phyloP scores from a whole-genome alignment of 148 eudicot species.

The Silene uniflora region DNA sequence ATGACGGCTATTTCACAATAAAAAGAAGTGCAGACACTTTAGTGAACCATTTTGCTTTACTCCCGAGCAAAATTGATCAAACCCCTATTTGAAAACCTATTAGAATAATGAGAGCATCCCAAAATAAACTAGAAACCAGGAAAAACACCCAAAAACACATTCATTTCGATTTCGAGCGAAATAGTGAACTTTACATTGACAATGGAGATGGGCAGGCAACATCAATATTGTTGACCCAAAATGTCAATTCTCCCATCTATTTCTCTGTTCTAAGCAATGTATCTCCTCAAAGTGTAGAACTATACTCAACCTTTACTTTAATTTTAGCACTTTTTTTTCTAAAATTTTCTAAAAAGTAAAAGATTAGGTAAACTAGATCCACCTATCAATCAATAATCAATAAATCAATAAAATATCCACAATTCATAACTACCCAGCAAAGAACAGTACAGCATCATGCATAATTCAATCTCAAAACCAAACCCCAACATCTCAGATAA shows the following conservation, averaged over 20 bases:
- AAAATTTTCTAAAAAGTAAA: neutral
- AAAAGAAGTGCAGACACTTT: no score
- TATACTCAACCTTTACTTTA: constrained; percentile 3
- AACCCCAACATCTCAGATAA: neutral
- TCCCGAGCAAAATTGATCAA: no score
- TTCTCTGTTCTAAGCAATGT: constrained; percentile 6
- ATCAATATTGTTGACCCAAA: constrained; percentile 3
- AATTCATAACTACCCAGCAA: constrained; percentile 18
- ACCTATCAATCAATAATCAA: neutral
- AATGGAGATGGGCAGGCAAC: neutral
- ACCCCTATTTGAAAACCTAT: no score
- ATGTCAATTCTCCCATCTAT: neutral
- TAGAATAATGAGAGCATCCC: no score
- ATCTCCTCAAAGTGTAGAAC: constrained; percentile 7
- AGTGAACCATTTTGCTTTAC: no score
- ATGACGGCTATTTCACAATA: no score
- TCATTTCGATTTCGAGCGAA: neutral
- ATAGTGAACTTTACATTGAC: neutral
- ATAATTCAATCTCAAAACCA: constrained; percentile 15
- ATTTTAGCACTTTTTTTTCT: no score
- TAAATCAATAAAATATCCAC: neutral
- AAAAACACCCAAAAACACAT: neutral
- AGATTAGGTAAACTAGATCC: constrained; percentile 11
- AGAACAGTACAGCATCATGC: constrained; percentile 3
- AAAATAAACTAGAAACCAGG: neutral